Evolutionary conservation across 2,329 filamentous ascomycete species (phyloP).

Genomic region (Fusarium nelsonii): DNA sequence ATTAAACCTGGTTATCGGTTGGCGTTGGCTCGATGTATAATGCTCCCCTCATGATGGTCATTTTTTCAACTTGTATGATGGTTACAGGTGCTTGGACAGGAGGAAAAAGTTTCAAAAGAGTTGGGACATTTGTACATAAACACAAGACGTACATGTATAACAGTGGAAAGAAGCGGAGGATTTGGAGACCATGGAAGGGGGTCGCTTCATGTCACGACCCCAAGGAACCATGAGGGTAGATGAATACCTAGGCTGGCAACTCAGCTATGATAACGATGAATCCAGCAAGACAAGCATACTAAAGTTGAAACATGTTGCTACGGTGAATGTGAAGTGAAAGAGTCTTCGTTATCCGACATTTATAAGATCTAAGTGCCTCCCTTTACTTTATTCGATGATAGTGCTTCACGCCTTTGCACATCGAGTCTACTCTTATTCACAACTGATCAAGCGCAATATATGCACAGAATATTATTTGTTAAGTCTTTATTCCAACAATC

Average conservation of each 20-base stretch:
- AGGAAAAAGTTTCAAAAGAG: conserved; percentile 38
- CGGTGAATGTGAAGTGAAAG: not conserved
- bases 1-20: conserved; percentile 49
- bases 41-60: conserved; percentile 61
- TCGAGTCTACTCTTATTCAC: not conserved
- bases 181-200: conserved; percentile 5
- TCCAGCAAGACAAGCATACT: not conserved
- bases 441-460: not conserved
- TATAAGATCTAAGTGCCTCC: not conserved
- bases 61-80: conserved; percentile 37
- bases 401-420: no score
- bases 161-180: conserved; percentile 25
- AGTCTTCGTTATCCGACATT: not conserved
- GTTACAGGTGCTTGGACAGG: conserved; percentile 40
- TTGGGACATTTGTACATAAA: conserved; percentile 43
- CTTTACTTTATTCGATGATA: not conserved
- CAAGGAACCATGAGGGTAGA: conserved; percentile 2
- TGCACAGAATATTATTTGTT: conserved; percentile 21
- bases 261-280: conserved; percentile 24
- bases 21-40: conserved; percentile 59
- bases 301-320: not conserved
- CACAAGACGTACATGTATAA: conserved; percentile 44
- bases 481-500: conserved; percentile 46
- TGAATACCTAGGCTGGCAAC: conserved; percentile 23
- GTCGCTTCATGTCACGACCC: conserved; percentile 17